These are phyloP conservation scores for Globisporangium parvum DNA, from an alignment of 352 stramenopile genomes.

Conservation along the genomic window DNA sequence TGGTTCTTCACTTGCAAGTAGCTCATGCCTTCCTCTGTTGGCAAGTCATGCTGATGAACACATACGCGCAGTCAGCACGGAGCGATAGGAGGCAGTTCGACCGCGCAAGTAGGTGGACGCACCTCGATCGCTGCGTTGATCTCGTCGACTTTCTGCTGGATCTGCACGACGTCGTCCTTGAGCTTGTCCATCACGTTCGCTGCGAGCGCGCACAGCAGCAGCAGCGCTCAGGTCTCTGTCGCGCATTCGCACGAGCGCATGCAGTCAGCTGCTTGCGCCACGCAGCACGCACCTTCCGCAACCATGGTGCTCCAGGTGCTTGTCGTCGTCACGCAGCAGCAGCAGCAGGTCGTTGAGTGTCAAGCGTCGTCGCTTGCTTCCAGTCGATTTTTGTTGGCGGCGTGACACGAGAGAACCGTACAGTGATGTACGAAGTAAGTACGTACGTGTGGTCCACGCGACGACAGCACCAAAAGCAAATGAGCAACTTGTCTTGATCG, in stretches of 20 bases:
- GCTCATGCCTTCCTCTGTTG: conserved; percentile 61
- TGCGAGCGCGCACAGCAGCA: conserved; percentile 6
- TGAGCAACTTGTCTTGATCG: no score
- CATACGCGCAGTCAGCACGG: neutral
- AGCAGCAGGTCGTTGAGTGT: neutral
- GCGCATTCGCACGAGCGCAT: neutral
- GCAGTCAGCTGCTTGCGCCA: neutral
- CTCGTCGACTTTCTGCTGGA: conserved; percentile 46
- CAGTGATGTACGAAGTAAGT: no score
- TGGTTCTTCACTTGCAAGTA: conserved; percentile 88
- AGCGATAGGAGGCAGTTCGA: neutral
- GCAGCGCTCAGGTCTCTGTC: neutral
- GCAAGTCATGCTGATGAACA: conserved; percentile 38
- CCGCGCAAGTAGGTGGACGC: neutral
- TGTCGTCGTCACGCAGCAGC: neutral
- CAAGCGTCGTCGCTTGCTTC: neutral
- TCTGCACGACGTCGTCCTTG: conserved; percentile 45
- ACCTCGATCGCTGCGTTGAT: conserved; percentile 43
- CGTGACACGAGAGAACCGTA: no score
- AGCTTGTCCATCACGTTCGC: conserved; percentile 47
- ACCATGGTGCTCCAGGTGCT: conserved; percentile 17
- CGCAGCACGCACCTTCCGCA: conserved; percentile 27
- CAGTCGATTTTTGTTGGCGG: no score
- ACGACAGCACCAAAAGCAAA: no score
- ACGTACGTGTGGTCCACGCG: no score